Evolutionary conservation across 2,329 filamentous ascomycete genomes (phyloP).

Genomic region (Trichoderma breve): DNA sequence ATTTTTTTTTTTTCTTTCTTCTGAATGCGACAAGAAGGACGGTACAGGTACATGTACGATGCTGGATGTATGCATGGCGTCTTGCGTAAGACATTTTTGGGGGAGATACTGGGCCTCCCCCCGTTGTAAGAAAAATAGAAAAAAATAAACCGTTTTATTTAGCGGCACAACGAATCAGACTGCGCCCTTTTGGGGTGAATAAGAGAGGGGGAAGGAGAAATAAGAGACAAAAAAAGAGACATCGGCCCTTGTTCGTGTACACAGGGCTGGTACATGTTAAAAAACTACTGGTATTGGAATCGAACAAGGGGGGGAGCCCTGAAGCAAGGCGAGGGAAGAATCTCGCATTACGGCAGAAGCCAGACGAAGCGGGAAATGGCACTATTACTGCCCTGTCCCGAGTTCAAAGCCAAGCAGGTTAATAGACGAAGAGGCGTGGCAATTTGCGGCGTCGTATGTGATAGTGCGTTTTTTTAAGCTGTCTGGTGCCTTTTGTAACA

Average conservation of each 20-base stretch:
- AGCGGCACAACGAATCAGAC: slow-evolving; percentile 6
- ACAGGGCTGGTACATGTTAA: not conserved
- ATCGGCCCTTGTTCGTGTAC: not conserved
- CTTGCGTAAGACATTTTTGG: slow-evolving; percentile 4
- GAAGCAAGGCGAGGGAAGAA: not conserved
- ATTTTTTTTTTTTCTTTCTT: not conserved
- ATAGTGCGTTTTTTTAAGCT: not conserved
- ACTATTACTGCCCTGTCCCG: not conserved
- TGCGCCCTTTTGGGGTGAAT: not conserved
- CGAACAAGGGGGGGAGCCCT: not conserved
- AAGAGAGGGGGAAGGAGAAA: not conserved
- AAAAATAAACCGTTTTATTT: not conserved
- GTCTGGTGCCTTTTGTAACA: not conserved
- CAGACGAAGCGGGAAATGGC: not conserved
- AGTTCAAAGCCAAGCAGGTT: not conserved
- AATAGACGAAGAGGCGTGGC: not conserved
- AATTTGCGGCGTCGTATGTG: not conserved
- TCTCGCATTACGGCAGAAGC: not conserved
- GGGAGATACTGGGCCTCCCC: not conserved
- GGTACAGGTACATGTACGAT: not conserved
- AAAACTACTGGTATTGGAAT: not conserved
- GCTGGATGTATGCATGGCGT: not conserved
- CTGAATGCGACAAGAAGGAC: not conserved
- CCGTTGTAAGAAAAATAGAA: not conserved
- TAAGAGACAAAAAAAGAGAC: not conserved